Conservation (phyloP, 805 yeast genomes). For the Sugiyamaella boreocaroliniensis region DNA sequence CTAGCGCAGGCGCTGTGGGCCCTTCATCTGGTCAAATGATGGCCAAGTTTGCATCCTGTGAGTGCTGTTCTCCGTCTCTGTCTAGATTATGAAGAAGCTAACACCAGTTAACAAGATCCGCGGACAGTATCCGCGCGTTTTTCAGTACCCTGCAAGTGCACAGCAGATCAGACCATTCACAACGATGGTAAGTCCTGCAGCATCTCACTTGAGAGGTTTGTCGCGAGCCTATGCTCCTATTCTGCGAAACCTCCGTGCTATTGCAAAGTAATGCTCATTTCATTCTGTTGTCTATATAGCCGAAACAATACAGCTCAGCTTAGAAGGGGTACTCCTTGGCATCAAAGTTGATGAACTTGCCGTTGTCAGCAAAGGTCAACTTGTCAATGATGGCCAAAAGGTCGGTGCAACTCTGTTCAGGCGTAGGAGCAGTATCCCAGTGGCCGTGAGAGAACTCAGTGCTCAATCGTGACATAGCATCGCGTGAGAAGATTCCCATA, state of each 20-base stretch:
- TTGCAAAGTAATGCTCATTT: not conserved
- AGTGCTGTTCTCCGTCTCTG: not conserved
- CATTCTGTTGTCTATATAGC: no score
- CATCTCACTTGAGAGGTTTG: not conserved
- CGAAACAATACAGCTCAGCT: not conserved
- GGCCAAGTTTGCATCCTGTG: not conserved
- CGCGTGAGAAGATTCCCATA: conserved; percentile 22
- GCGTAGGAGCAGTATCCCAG: conserved; percentile 11
- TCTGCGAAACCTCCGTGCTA: not conserved
- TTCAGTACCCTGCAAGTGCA: not conserved
- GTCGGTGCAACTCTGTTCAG: conserved; percentile 25
- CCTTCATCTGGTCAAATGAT: not conserved
- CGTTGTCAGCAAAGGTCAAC: conserved; percentile 24
- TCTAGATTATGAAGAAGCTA: not conserved
- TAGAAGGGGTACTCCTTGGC: conserved; percentile 12
- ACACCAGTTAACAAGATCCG: not conserved
- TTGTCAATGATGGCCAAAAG: conserved; percentile 18
- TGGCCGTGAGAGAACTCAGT: conserved; percentile 3
- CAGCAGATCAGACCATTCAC: not conserved
- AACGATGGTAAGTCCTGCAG: no score
- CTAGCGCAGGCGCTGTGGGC: no score
- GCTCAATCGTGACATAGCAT: not conserved
- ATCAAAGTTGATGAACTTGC: conserved; percentile 17
- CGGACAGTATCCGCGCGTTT: not conserved
- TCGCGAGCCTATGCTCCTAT: not conserved